These are phyloP conservation scores for Apiospora pterosperma DNA, from an alignment of 2,329 filamentous ascomycete genomes.

Conservation along the genomic window DNA sequence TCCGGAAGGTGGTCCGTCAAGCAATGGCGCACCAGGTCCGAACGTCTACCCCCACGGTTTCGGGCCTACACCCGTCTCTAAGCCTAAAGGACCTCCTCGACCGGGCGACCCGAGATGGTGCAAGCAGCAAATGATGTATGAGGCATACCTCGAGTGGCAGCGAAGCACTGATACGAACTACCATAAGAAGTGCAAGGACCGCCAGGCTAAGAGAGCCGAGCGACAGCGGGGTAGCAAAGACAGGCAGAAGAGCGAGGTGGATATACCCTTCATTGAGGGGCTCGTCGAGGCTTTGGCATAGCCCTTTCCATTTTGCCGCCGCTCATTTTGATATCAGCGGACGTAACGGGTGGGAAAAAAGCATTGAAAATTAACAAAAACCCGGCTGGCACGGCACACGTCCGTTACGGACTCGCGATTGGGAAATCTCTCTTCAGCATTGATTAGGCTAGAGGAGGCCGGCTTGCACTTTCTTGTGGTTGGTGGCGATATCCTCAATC, in stretches of 20 bases:
- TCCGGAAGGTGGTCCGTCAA: neutral
- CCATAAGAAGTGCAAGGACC: slow-evolving; percentile 22
- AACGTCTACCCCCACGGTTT: slow-evolving; percentile 16
- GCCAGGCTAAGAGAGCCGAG: slow-evolving; percentile 24
- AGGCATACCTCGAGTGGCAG: slow-evolving; percentile 26
- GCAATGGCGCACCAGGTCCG: neutral
- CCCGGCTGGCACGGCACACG: neutral
- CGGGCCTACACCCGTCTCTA: slow-evolving; percentile 28
- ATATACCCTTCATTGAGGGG: neutral
- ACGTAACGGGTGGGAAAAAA: neutral
- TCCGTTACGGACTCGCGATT: neutral
- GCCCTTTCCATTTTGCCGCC: neutral
- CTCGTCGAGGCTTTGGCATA: neutral
- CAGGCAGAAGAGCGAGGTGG: neutral
- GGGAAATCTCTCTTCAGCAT: neutral
- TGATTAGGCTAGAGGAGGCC: neutral
- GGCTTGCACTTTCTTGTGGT: neutral
- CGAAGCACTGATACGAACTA: slow-evolving; percentile 20
- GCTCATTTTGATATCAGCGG: neutral
- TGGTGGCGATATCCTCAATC: neutral
- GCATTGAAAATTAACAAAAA: neutral
- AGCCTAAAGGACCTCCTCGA: slow-evolving; percentile 21
- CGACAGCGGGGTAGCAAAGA: slow-evolving; percentile 4
- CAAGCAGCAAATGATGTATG: slow-evolving; percentile 23
- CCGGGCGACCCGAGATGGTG: slow-evolving; percentile 17